Conservation (phyloP, 2,329 filamentous ascomycete species). For the Aureobasidium sp. region DNA sequence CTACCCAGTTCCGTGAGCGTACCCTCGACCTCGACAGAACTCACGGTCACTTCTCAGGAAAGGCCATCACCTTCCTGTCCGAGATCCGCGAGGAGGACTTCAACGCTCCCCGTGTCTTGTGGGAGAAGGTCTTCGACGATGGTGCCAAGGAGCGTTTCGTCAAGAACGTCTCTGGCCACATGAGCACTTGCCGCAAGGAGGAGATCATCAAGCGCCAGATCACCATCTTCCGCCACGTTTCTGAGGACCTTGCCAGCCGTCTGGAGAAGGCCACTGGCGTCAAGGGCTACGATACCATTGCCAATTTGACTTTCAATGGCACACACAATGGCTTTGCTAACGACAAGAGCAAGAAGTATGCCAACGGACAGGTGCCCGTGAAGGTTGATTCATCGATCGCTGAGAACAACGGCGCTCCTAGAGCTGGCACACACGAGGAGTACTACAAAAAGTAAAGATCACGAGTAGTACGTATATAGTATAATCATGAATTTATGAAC, state of each 20-base stretch:
- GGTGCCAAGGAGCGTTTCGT: conserved; percentile 50
- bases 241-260: conserved; percentile 46
- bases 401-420: conserved; percentile 42
- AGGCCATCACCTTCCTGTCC: conserved; percentile 42
- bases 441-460: conserved; percentile 7
- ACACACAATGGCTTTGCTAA: conserved; percentile 53
- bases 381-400: conserved; percentile 16
- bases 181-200: conserved; percentile 47
- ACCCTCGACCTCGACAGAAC: conserved; percentile 40
- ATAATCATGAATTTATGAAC: neutral
- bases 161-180: conserved; percentile 52
- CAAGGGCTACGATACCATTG: conserved; percentile 51
- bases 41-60: conserved; percentile 41
- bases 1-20: conserved; percentile 40
- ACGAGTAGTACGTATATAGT: neutral
- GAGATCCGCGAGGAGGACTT: conserved; percentile 47
- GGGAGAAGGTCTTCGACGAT: conserved; percentile 55
- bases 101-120: conserved; percentile 48
- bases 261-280: conserved; percentile 56
- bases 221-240: conserved; percentile 55
- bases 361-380: conserved; percentile 41
- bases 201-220: conserved; percentile 58
- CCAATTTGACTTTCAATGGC: conserved; percentile 48
- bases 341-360: conserved; percentile 35
- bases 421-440: conserved; percentile 32